phyloP scores from a whole-genome alignment of 2,329 filamentous ascomycete genomes.

The Diaporthe citrichinensis region DNA sequence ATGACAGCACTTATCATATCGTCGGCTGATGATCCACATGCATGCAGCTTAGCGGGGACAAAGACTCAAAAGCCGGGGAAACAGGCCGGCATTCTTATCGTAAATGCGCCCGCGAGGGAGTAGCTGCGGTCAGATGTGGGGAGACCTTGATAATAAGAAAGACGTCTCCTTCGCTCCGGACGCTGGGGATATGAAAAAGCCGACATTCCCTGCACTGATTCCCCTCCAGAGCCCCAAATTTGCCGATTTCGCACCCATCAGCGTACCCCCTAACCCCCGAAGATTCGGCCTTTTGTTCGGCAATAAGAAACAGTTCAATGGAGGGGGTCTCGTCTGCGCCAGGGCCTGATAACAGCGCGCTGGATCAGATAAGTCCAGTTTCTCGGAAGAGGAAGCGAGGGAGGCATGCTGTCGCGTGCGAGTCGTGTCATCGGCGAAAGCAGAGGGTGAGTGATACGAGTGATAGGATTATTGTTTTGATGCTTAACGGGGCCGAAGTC shows the following conservation, averaged over 20 bases:
- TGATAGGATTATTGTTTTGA: not conserved
- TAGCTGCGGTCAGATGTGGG: not conserved
- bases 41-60: not conserved
- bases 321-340: not conserved
- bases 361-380: not conserved
- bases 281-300: not conserved
- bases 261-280: not conserved
- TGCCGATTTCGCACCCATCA: not conserved
- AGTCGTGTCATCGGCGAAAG: constrained; percentile 42
- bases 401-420: constrained; percentile 38
- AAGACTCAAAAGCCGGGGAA: not conserved
- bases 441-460: constrained; percentile 39
- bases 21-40: not conserved
- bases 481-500: not conserved
- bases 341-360: not conserved
- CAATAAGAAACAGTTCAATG: not conserved
- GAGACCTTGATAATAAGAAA: not conserved
- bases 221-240: not conserved
- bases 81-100: constrained; percentile 3
- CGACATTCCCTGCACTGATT: not conserved
- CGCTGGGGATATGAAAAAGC: not conserved
- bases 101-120: not conserved
- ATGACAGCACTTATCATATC: not conserved
- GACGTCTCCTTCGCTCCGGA: not conserved
- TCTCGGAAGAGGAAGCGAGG: constrained; percentile 43